phyloP scores from a whole-genome alignment of 345 rosid species.

The Geranium brycei region DNA sequence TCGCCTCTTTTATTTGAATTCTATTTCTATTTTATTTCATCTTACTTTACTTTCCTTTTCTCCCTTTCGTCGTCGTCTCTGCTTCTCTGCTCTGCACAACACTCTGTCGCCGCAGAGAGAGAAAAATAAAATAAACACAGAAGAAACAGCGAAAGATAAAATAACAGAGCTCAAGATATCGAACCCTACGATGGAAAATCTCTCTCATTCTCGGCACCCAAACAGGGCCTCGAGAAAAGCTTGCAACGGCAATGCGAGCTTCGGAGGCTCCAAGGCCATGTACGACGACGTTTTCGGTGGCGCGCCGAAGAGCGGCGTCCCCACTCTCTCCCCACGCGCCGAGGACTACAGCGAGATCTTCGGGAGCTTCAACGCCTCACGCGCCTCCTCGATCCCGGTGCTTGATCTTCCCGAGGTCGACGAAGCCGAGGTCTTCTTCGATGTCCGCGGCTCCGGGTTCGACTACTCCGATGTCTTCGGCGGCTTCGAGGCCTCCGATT shows the following conservation, averaged over 20 bases:
- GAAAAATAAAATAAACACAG: neutral
- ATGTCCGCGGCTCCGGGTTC: constrained; percentile 46
- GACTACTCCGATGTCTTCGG: constrained; percentile 77
- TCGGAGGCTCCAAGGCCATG: constrained; percentile 14
- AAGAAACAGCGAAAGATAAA: neutral
- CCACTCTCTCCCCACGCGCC: constrained; percentile 58
- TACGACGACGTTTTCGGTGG: constrained; percentile 79
- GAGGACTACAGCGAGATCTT: constrained; percentile 83
- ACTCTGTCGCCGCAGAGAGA: constrained; percentile 7
- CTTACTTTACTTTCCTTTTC: neutral
- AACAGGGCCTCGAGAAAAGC: constrained; percentile 25
- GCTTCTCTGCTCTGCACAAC: constrained; percentile 2
- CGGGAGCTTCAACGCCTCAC: constrained; percentile 61
- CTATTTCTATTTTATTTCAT: too few relatives aligned
- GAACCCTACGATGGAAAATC: constrained; percentile 47
- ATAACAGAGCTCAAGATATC: neutral
- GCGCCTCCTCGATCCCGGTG: constrained; percentile 77
- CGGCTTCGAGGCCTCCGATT: constrained; percentile 40
- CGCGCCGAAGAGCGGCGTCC: constrained; percentile 43
- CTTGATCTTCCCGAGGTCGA: constrained; percentile 65
- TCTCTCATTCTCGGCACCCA: constrained; percentile 38
- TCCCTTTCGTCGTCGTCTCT: neutral
- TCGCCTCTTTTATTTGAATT: neutral
- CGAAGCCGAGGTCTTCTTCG: constrained; percentile 39
- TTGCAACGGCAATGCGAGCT: constrained; percentile 8